Evolutionary conservation across 1,139 yeast species (phyloP).

Genomic region (Yamadazyma sp.): DNA sequence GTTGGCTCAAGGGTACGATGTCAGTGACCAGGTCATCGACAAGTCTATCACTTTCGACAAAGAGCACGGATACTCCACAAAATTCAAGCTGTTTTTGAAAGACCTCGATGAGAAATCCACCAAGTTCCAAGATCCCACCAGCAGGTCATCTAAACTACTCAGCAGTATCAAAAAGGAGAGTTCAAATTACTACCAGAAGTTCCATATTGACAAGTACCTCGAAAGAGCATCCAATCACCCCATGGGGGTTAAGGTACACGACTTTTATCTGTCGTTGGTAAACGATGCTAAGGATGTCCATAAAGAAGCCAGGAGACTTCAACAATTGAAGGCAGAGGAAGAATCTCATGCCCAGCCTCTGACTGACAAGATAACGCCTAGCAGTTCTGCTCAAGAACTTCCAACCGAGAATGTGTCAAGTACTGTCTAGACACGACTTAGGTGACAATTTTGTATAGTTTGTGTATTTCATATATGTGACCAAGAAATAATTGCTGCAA

Average conservation of each 20-base stretch:
- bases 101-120: slow-evolving; percentile 62
- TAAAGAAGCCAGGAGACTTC: slow-evolving; percentile 69
- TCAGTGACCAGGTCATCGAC: slow-evolving; percentile 62
- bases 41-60: slow-evolving; percentile 64
- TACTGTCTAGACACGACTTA: slow-evolving; percentile 1
- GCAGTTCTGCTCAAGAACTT: slow-evolving; percentile 6
- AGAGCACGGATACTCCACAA: slow-evolving; percentile 58
- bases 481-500: slow-evolving; percentile 6
- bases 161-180: slow-evolving; percentile 30
- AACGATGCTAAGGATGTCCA: slow-evolving; percentile 66
- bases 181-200: slow-evolving; percentile 21
- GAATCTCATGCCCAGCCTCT: slow-evolving; percentile 6
- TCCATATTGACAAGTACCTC: slow-evolving; percentile 33
- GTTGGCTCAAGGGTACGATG: slow-evolving; percentile 66
- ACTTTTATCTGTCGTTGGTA: slow-evolving; percentile 42
- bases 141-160: slow-evolving; percentile 17
- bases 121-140: slow-evolving; percentile 49
- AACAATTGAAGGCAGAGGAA: slow-evolving; percentile 51
- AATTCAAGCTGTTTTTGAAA: slow-evolving; percentile 56
- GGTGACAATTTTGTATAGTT: too few species aligned
- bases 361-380: background rate
- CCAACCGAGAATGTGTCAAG: slow-evolving; percentile 12
- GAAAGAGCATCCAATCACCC: slow-evolving; percentile 36
- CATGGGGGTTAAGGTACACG: slow-evolving; percentile 40
- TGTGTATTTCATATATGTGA: background rate